A percentile compares a stretch with the other conserved stretches of the same genome.
phyloP scores from a whole-genome alignment of 495 filamentous ascomycete genomes.

The Letharia lupina region DNA sequence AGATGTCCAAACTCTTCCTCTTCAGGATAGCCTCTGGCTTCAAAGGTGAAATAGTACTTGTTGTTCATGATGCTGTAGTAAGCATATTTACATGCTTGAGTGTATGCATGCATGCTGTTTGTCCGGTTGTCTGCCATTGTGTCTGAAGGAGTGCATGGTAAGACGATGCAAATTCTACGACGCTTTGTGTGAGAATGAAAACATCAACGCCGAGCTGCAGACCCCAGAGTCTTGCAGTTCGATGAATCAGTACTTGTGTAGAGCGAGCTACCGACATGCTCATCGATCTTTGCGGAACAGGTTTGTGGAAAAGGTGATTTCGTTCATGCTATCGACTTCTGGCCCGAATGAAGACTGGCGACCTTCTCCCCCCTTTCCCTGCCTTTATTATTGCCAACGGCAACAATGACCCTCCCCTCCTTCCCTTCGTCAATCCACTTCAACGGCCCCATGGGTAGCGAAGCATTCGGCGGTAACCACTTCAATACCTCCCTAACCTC shows the following conservation, averaged over 20 bases:
- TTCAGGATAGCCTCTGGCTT: background rate
- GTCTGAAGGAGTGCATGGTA: background rate
- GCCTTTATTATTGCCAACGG: slow-evolving; percentile 12
- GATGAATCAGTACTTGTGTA: background rate
- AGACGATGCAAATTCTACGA: too few species aligned
- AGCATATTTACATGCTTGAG: background rate
- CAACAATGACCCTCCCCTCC: background rate
- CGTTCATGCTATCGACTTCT: background rate
- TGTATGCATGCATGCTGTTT: background rate
- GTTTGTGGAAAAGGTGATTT: too few species aligned
- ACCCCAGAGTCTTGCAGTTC: too few species aligned
- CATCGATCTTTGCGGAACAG: too few species aligned
- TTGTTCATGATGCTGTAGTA: background rate
- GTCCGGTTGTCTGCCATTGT: background rate
- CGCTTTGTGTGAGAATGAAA: background rate
- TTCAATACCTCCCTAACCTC: slow-evolving; percentile 3
- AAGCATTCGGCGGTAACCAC: slow-evolving; percentile 1
- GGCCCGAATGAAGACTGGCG: slow-evolving; percentile 4
- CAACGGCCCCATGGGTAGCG: slow-evolving; percentile 2
- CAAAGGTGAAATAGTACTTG: background rate
- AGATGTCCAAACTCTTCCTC: background rate
- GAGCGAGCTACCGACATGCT: background rate
- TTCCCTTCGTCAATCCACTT: slow-evolving; percentile 7
- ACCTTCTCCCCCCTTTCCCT: slow-evolving; percentile 7
- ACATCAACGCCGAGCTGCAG: background rate